Evolutionary conservation across 2,329 filamentous ascomycete genomes (phyloP), one percentile per base, ranked within the genome.

Genomic region (Sphaceloma murrayae): DNA sequence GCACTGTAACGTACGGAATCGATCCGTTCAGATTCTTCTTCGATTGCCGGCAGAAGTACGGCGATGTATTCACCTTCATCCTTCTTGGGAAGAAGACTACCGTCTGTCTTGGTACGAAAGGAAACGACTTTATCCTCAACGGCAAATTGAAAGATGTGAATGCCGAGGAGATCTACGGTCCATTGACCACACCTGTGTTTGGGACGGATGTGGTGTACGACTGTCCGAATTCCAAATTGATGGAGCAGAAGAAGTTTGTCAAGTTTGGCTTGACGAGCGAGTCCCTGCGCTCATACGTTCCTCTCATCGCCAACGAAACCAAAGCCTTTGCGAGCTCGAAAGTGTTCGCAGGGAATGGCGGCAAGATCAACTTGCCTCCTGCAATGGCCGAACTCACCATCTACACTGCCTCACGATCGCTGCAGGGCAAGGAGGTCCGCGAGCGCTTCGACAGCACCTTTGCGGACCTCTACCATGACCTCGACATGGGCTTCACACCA

Each of bases 161-260:
- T 60, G 87, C 87, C 26, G 87, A 94, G 65, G 86, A 94, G 57
- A 84, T 94, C 51, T 94, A 94, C 66, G 81, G 77, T 45, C 81
- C 84, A 46, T 72, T 94, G 46, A 77, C 72, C 17, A 78, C 74
- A 4, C 76, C 76, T 33, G 75, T 80, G 2, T 94, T 94, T 59
- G 86, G 86, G 53, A 79, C 77, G 55, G 81, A 88, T 66, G 86
- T 94, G 18, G 84, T 93, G 44, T 94, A 93, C 60, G 86, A 93
- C 62, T 91, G 85, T 66, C 85, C 85, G 31, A 93, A 93, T 61
- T 73, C 85, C 47, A 93, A 93, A 67, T 75, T 94, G 58, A 93
- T 94, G 86, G 86, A 94, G 68, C 86, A 94, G 71, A 94, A 94
- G 72, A 91, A 89, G 80, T 86, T 88, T 58, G 83, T 87, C 77